phyloP scores from a whole-genome alignment of 306 rosid species.

The Bauhinia variegata region DNA sequence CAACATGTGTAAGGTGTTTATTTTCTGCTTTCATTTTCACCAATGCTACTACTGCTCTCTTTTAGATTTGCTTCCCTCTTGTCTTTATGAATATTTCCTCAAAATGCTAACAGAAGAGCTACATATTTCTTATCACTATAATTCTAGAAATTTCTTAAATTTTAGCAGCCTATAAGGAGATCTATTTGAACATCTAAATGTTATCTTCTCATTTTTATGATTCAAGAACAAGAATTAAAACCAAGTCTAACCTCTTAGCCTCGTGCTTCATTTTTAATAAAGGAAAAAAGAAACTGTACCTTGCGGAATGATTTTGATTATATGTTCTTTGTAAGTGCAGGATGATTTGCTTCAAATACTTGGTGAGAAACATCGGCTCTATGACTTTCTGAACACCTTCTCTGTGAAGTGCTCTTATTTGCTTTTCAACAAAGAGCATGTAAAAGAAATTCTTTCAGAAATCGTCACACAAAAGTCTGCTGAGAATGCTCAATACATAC shows the following conservation, averaged over 20 bases:
- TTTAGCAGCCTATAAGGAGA: conserved; percentile 21
- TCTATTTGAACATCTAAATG: conserved; percentile 17
- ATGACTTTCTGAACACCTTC: conserved; percentile 70
- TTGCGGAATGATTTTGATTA: conserved; percentile 28
- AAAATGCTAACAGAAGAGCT: conserved; percentile 1
- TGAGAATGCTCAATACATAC: conserved; percentile 48
- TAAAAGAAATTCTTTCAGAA: conserved; percentile 75
- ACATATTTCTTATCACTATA: conserved; percentile 20
- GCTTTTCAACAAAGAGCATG: conserved; percentile 94
- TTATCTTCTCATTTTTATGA: conserved; percentile 5
- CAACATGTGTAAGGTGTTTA: too few relatives aligned
- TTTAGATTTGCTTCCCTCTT: conserved; percentile 17
- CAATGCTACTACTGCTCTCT: conserved; percentile 15
- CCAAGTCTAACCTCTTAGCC: neutral
- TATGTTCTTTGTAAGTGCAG: conserved; percentile 49
- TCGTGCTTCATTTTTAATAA: conserved; percentile 7
- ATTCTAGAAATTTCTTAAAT: conserved; percentile 24
- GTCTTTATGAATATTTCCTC: conserved; percentile 6
- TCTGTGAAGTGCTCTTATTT: conserved; percentile 84
- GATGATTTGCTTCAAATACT: conserved; percentile 84
- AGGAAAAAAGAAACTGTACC: conserved; percentile 30
- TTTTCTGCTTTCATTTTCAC: too few relatives aligned
- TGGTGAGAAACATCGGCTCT: conserved; percentile 86
- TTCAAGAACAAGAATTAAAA: too few relatives aligned
- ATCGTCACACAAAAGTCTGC: conserved; percentile 57